Evolutionary conservation across 1,284 basidiomycete species (phyloP).

Genomic region (Fistulina hepatica): DNA sequence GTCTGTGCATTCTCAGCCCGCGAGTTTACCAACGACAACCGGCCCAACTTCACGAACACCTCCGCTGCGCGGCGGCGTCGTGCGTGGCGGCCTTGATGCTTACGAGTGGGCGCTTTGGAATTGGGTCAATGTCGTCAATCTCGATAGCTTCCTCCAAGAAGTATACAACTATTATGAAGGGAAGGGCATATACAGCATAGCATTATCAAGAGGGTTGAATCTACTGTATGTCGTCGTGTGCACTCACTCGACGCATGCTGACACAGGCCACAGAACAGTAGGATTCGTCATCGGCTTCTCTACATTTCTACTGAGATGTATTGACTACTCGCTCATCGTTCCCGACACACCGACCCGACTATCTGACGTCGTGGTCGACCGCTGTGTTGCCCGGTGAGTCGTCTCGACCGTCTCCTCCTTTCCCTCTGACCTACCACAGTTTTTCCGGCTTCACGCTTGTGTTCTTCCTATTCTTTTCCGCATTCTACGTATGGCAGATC

Average conservation of each 20-base stretch:
- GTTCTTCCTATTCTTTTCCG: constrained; percentile 73
- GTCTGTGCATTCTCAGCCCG: constrained; percentile 31
- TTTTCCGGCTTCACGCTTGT: constrained; percentile 76
- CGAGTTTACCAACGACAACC: constrained; percentile 13
- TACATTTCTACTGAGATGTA: constrained; percentile 89
- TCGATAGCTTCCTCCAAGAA: constrained; percentile 91
- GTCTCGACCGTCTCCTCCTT: constrained; percentile 5
- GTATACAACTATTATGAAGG: constrained; percentile 95
- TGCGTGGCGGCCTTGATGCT: constrained; percentile 53
- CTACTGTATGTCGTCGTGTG: constrained; percentile 62
- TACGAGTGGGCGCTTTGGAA: constrained; percentile 93
- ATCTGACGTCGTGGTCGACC: constrained; percentile 69
- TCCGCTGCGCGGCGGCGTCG: constrained; percentile 27
- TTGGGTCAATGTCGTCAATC: constrained; percentile 97
- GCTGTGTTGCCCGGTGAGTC: constrained; percentile 71
- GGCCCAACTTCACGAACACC: constrained; percentile 53
- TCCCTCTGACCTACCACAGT: constrained; percentile 28
- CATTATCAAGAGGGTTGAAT: constrained; percentile 77
- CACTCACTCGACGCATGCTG: constrained; percentile 9
- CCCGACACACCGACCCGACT: constrained; percentile 53
- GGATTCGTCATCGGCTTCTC: constrained; percentile 97
- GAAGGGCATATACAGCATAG: constrained; percentile 93
- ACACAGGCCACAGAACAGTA: constrained; percentile 57
- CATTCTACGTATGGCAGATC: constrained; percentile 74
- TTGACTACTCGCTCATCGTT: constrained; percentile 80